Evolutionary conservation across 2,329 filamentous ascomycete genomes (phyloP).

Genomic region (Chaetomiaceae sp.): DNA sequence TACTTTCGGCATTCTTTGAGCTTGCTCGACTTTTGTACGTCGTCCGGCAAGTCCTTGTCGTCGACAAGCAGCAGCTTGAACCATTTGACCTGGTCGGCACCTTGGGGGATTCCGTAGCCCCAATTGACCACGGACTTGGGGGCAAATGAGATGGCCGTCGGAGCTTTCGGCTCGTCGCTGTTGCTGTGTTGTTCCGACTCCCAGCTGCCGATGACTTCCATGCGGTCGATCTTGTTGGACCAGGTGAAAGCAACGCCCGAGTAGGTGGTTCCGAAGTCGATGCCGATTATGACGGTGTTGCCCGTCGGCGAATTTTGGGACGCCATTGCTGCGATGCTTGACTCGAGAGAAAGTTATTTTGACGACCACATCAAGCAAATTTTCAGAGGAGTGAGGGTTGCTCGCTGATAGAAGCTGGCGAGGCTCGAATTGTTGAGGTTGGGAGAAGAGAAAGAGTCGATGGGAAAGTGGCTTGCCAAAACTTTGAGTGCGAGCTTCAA

Average conservation of each 20-base stretch:
- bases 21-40: constrained; percentile 32
- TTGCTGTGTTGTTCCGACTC: constrained; percentile 21
- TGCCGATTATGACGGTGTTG: constrained; percentile 33
- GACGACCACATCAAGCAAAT: no score
- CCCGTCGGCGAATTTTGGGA: not conserved
- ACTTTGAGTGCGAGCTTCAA: no score
- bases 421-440: no score
- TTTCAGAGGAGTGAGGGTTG: no score
- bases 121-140: constrained; percentile 20
- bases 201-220: constrained; percentile 33
- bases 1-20: constrained; percentile 28
- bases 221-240: constrained; percentile 25
- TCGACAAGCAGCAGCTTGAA: constrained; percentile 40
- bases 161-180: constrained; percentile 31
- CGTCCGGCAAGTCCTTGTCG: constrained; percentile 25
- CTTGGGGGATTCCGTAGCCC: constrained; percentile 30
- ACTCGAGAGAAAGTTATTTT: not conserved
- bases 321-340: not conserved
- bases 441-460: no score
- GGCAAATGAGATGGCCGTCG: constrained; percentile 28
- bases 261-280: constrained; percentile 46
- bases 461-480: no score
- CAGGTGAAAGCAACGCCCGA: constrained; percentile 40
- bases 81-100: constrained; percentile 31
- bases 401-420: no score